Evolutionary conservation across 148 eudicot genomes (phyloP), one percentile per base, ranked within the genome.

Genomic region (Persicaria maculosa): DNA sequence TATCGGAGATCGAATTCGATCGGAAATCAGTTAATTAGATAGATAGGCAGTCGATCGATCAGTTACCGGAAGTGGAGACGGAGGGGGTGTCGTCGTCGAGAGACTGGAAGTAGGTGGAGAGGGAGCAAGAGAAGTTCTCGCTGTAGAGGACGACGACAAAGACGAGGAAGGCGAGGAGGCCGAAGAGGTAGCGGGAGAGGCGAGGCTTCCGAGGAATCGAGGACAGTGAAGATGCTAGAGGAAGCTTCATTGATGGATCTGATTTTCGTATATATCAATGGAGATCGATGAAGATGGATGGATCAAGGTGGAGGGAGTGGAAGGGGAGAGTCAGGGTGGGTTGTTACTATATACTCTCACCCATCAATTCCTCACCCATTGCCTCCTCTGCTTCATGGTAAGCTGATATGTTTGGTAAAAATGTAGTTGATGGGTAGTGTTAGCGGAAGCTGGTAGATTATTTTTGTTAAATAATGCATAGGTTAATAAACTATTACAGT

Each of bases 121-220:
- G 71, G 40, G 90, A 82, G 89, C 97, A 89, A 50, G 86, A 47
- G 74, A 94, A 85, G 75, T 88, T 93, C 16, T 88, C 88, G 48
- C 85, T 80, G 81, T 87, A 90, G 11, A 94, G 83, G 72, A 90
- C 64, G 71, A 77, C 80, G 68, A 90, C 87, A 46, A 90, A 88
- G 47, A 82, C 11, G 1, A 70, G 46, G 73, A 70, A 70, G 15
- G 53, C 88, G 48, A 91, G 50, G 15, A 87, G 74, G 8, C 87
- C 78, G 83, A 88, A 79, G 79, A 70, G 73, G 36, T 45, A 70
- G 50, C 19, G 73, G 1, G 73, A 47, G 53, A 87, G 74, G 50
- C 98, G 93, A 7, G 80, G 73, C 69, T 86, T 88, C 59, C 83
- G 76, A 14, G 80, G 78, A 74, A 79, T 46, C 25, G 77, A 55